phyloP scores from a whole-genome alignment of 2,329 filamentous ascomycete genomes.

The Colletotrichum sp. region DNA sequence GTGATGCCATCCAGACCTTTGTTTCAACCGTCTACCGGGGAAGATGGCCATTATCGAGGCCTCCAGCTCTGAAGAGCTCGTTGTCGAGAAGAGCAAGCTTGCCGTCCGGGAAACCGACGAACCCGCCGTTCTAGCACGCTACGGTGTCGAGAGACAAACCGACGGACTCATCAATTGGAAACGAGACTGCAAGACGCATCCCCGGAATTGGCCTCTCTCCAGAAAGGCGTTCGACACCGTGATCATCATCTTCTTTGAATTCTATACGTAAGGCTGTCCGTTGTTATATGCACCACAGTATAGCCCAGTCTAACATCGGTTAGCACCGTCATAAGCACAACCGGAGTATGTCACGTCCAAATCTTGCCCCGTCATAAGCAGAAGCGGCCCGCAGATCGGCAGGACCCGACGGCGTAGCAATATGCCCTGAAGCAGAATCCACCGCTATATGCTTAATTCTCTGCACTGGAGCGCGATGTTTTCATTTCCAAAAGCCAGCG shows the following conservation, averaged over 20 bases:
- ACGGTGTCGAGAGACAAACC: neutral
- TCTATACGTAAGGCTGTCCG: slow-evolving; percentile 24
- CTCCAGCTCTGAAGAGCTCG: neutral
- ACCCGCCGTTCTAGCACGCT: neutral
- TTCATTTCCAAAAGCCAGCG: neutral
- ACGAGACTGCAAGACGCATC: slow-evolving; percentile 4
- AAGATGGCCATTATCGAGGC: neutral
- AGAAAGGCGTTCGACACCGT: slow-evolving; percentile 24
- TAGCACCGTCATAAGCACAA: slow-evolving; percentile 17
- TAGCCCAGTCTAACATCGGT: neutral
- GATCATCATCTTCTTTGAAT: slow-evolving; percentile 26
- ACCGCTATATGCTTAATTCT: neutral
- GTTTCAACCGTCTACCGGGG: neutral
- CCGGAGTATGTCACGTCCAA: neutral
- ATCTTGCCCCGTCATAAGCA: neutral
- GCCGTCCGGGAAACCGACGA: neutral
- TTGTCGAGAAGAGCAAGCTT: neutral
- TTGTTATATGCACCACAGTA: neutral
- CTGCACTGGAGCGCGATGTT: too few species aligned
- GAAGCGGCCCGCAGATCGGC: neutral
- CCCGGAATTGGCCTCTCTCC: slow-evolving; percentile 24
- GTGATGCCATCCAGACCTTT: neutral
- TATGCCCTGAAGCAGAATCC: neutral
- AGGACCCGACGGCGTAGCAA: neutral
- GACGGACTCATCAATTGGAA: slow-evolving; percentile 14